These are phyloP conservation scores for Penicillium corylophilum DNA, from an alignment of 2,329 filamentous ascomycete species.

Conservation along the genomic window DNA sequence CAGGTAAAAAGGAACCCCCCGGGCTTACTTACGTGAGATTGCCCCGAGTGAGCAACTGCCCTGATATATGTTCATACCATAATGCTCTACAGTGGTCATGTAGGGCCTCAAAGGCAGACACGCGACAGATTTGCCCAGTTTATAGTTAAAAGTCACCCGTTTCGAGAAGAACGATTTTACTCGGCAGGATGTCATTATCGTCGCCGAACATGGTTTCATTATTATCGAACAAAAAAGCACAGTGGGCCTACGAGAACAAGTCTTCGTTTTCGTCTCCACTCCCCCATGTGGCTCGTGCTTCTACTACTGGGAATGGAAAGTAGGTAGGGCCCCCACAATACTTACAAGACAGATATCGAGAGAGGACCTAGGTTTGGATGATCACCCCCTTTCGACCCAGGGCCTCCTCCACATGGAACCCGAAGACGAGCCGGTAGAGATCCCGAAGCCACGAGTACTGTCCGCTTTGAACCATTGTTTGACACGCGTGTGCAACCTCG, in stretches of 20 bases:
- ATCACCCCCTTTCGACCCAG: conserved; percentile 62
- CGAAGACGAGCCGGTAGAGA: conserved; percentile 80
- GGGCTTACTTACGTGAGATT: background rate
- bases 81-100: background rate
- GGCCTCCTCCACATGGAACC: conserved; percentile 77
- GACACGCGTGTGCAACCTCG: conserved; percentile 79
- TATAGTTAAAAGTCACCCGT: background rate
- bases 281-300: background rate
- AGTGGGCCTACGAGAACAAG: background rate
- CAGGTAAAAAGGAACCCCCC: background rate
- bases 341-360: background rate
- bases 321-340: background rate
- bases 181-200: background rate
- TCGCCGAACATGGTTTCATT: background rate
- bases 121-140: background rate
- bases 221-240: background rate
- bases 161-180: background rate
- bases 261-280: background rate
- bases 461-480: conserved; percentile 68
- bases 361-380: conserved; percentile 32
- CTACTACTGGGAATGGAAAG: background rate
- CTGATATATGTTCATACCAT: background rate
- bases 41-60: background rate
- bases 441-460: conserved; percentile 80
- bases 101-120: background rate